Base-by-base conservation (phyloP, 257 asterid species). In the Fraxinus excelsior region DNA sequence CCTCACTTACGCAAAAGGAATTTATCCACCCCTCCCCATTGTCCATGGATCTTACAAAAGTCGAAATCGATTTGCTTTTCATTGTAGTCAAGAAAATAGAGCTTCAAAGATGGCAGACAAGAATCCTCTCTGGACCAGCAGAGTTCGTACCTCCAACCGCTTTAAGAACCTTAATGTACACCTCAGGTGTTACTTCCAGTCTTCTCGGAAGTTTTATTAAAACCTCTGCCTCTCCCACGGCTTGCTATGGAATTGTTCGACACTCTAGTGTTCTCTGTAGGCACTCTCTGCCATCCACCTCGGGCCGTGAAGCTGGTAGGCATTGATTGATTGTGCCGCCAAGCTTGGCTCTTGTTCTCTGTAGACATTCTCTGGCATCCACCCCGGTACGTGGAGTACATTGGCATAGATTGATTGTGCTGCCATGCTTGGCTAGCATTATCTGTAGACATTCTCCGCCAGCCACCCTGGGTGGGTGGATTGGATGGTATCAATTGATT, bases 211-310 rank as follows among this genome's bases (percentile, higher is more conserved):
- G 64, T n/a, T 7, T 60, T 6, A 23, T 1, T 2, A 9, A n/a
- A n/a, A 21, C 32, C 32, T 16, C 67, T 5, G 32, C 32, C 32
- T 25, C 32, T 21, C 32, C 67, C 32, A 60, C 32, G 29, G 32
- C 67, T 18, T 23, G 19, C 68, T 10, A 34, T 23, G 67, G 29
- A 60, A 60, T 60, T 60, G 67, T 14, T 25, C 3, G 65, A 56
- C 19, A 67, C 29, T 56, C 64, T 6, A 6, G 23, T 19, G 64
- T 19, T 53, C 26, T 19, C 64, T 18, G 65, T n/a, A n/a, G 65
- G 21, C 26, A 18, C n/a, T 19, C 65, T 56, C 65, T n/a, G 65
- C n/a, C 72, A 79, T 9, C 35, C 58, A 1, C 83, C 83, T 1
- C 77, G 74, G 9, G 80, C 81, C 5, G 8, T 21, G 11, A 3